These are phyloP conservation scores for Gymnopilus junonius DNA, from an alignment of 768 basidiomycete genomes.

Conservation along the genomic window DNA sequence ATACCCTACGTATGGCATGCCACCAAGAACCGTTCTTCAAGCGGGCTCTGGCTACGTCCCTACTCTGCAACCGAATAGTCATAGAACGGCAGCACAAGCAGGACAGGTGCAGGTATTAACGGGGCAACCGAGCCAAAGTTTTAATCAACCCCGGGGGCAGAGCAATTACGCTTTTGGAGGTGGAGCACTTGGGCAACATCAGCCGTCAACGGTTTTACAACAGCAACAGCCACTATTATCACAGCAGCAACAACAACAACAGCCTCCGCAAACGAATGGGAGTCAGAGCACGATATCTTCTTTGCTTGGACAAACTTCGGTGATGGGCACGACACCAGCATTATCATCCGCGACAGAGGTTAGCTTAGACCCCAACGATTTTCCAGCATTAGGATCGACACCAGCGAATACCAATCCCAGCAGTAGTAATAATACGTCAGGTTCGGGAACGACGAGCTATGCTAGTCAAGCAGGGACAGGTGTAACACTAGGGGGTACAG, in stretches of 20 bases:
- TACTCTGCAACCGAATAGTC: slow-evolving; percentile 60
- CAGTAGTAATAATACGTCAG: slow-evolving; percentile 41
- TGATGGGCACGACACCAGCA: slow-evolving; percentile 56
- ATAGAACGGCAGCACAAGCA: slow-evolving; percentile 60
- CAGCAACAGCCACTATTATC: slow-evolving; percentile 46
- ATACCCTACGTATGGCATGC: slow-evolving; percentile 58
- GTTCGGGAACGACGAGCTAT: slow-evolving; percentile 65
- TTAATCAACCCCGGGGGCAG: slow-evolving; percentile 68
- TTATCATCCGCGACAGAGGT: slow-evolving; percentile 74
- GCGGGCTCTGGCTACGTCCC: slow-evolving; percentile 53
- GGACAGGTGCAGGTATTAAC: slow-evolving; percentile 59
- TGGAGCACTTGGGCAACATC: slow-evolving; percentile 57
- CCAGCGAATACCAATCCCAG: slow-evolving; percentile 46
- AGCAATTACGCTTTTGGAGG: slow-evolving; percentile 64
- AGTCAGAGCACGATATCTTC: slow-evolving; percentile 55
- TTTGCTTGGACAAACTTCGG: slow-evolving; percentile 58
- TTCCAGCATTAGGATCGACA: slow-evolving; percentile 81
- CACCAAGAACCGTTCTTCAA: slow-evolving; percentile 59
- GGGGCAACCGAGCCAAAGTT: slow-evolving; percentile 62
- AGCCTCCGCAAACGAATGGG: slow-evolving; percentile 59
- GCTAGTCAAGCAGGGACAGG: slow-evolving; percentile 81
- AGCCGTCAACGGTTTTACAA: slow-evolving; percentile 44
- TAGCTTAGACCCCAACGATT: slow-evolving; percentile 84
- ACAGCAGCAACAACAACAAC: slow-evolving; percentile 49
- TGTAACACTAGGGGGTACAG: slow-evolving; percentile 48